These are phyloP conservation scores for Eleusine coracana DNA, from an alignment of 176 grass and related monocot genomes.

Conservation along the genomic window DNA sequence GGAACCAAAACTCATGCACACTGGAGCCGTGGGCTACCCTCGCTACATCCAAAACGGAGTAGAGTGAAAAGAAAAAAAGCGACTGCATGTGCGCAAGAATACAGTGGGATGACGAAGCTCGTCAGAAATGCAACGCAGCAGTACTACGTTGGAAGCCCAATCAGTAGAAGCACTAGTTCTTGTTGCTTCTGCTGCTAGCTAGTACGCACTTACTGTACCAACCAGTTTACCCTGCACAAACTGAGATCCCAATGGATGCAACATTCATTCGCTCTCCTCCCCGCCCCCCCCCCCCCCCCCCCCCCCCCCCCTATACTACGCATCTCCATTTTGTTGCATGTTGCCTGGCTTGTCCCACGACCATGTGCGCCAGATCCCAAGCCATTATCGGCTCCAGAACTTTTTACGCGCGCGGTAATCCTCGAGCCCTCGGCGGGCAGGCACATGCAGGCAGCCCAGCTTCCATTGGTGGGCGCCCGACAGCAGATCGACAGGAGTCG, in stretches of 20 bases:
- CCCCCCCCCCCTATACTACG: neutral
- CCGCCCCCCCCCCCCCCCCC: constrained; percentile 18
- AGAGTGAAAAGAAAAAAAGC: neutral
- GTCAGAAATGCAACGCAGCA: neutral
- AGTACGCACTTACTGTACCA: neutral
- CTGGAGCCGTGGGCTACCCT: too few species aligned
- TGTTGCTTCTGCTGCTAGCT: neutral
- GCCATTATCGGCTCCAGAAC: neutral
- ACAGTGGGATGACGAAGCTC: neutral
- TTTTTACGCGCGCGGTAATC: constrained; percentile 8
- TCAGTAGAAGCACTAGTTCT: neutral
- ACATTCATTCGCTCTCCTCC: constrained; percentile 12
- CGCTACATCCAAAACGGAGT: constrained; percentile 15
- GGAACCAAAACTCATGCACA: neutral
- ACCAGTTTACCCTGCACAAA: neutral
- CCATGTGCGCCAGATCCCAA: constrained; percentile 39
- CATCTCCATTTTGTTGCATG: neutral
- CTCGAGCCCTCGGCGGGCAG: neutral
- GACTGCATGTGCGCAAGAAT: constrained; percentile 15
- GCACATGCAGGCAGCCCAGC: neutral
- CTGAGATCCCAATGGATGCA: constrained; percentile 49
- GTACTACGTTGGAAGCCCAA: neutral
- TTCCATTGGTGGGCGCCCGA: constrained; percentile 30
- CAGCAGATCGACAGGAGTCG: constrained; percentile 4
- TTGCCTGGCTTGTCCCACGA: neutral